Conservation (phyloP, 352 stramenopile species). For the Pseudoperonospora humuli region DNA sequence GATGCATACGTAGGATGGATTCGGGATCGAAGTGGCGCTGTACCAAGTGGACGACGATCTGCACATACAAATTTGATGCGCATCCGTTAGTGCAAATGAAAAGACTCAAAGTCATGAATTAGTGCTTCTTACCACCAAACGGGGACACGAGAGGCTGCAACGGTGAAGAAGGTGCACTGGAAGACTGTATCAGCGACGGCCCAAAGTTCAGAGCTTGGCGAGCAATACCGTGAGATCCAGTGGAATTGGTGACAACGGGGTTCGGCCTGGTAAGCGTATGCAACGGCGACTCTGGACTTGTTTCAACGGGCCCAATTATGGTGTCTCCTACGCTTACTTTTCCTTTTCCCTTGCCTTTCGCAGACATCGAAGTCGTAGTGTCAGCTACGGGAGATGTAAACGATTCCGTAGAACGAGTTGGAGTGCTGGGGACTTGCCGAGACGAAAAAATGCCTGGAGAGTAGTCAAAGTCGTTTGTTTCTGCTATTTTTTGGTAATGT, state of each 20-base stretch:
- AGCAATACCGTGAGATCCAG: slow-evolving; percentile 19
- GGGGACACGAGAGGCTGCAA: slow-evolving; percentile 29
- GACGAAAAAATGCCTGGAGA: slow-evolving; percentile 65
- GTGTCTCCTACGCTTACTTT: slow-evolving; percentile 12
- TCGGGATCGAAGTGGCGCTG: slow-evolving; percentile 33
- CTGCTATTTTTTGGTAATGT: slow-evolving; percentile 21
- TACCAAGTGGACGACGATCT: slow-evolving; percentile 37
- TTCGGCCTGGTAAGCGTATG: slow-evolving; percentile 35
- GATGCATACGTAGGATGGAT: slow-evolving; percentile 45
- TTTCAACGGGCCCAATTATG: slow-evolving; percentile 41
- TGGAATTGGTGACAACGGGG: slow-evolving; percentile 11
- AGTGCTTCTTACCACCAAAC: slow-evolving; percentile 32
- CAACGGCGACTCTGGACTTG: slow-evolving; percentile 29
- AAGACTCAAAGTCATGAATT: slow-evolving; percentile 20
- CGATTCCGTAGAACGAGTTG: slow-evolving; percentile 15
- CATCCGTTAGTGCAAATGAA: slow-evolving; percentile 22
- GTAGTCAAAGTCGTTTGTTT: slow-evolving; percentile 30
- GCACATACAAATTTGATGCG: slow-evolving; percentile 13
- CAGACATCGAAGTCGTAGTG: slow-evolving; percentile 14
- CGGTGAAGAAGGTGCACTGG: slow-evolving; percentile 16
- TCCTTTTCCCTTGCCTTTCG: slow-evolving; percentile 11
- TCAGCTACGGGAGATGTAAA: not conserved
- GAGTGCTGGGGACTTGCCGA: slow-evolving; percentile 33
- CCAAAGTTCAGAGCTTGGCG: slow-evolving; percentile 47
- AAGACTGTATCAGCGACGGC: slow-evolving; percentile 21